Evolutionary conservation across 2,329 filamentous ascomycete species (phyloP).

Genomic region (Zasmidium cellare): DNA sequence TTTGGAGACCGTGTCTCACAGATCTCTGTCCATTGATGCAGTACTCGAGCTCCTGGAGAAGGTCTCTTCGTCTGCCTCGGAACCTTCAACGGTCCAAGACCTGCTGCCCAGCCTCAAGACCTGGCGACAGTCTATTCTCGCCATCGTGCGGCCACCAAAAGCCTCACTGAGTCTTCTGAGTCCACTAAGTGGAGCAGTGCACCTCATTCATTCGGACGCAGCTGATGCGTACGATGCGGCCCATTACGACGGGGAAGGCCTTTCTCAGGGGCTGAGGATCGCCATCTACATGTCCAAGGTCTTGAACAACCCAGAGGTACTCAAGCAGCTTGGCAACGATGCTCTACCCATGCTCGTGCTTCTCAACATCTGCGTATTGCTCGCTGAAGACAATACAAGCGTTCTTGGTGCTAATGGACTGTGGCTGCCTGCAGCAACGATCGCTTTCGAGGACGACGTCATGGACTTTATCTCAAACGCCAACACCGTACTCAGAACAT

Average conservation of each 20-base stretch:
- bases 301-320: conserved; percentile 44
- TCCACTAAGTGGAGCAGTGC: conserved; percentile 67
- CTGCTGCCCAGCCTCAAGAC: conserved; percentile 40
- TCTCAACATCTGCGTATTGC: conserved; percentile 55
- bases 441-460: conserved; percentile 54
- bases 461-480: conserved; percentile 55
- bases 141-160: conserved; percentile 57
- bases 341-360: conserved; percentile 49
- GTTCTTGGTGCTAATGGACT: conserved; percentile 57
- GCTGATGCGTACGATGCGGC: conserved; percentile 25
- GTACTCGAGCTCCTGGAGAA: conserved; percentile 57
- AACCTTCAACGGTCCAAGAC: conserved; percentile 17
- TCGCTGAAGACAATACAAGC: conserved; percentile 62
- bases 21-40: conserved; percentile 53
- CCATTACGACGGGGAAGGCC: conserved; percentile 63
- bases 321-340: conserved; percentile 31
- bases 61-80: conserved; percentile 39
- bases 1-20: conserved; percentile 46
- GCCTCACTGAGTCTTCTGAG: conserved; percentile 73
- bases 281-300: conserved; percentile 67
- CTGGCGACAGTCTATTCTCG: conserved; percentile 66
- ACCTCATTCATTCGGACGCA: conserved; percentile 53
- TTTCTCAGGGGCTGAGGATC: conserved; percentile 73
- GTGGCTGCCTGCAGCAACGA: conserved; percentile 39
- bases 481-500: conserved; percentile 47